These are phyloP conservation scores for Fragaria vesca DNA, from an alignment of 306 rosid genomes.

Conservation along the genomic window DNA sequence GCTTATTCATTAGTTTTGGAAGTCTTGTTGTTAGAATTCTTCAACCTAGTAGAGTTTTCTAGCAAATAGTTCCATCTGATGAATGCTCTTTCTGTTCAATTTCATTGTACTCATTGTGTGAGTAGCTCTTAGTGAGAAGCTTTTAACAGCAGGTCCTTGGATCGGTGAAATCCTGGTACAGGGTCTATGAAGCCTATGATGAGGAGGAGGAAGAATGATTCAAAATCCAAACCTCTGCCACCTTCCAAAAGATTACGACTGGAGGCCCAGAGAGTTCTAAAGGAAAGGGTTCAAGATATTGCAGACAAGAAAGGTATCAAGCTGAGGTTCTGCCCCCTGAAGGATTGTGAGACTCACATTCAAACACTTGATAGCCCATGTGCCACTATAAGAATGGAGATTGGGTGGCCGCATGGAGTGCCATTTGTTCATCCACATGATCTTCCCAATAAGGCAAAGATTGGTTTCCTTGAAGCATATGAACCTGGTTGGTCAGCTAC, in stretches of 20 bases:
- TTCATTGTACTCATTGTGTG: slow-evolving; percentile 35
- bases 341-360: slow-evolving; percentile 94
- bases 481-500: slow-evolving; percentile 99
- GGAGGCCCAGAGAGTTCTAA: slow-evolving; percentile 93
- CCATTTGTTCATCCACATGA: slow-evolving; percentile 99
- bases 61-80: slow-evolving; percentile 14
- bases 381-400: slow-evolving; percentile 83
- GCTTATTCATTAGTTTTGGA: neutral
- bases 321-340: slow-evolving; percentile 93
- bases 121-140: slow-evolving; percentile 75
- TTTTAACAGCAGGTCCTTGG: slow-evolving; percentile 97
- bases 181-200: slow-evolving; percentile 75
- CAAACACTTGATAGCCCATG: slow-evolving; percentile 81
- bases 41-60: neutral
- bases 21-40: slow-evolving; percentile 1
- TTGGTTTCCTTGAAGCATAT: slow-evolving; percentile 93
- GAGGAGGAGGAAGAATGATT: slow-evolving; percentile 81
- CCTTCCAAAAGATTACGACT: slow-evolving; percentile 98
- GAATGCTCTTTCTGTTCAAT: slow-evolving; percentile 27
- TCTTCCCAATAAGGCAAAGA: slow-evolving; percentile 95
- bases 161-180: slow-evolving; percentile 99
- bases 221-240: slow-evolving; percentile 82
- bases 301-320: slow-evolving; percentile 98
- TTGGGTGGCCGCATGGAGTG: slow-evolving; percentile 96
- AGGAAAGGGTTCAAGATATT: slow-evolving; percentile 96